phyloP scores from a whole-genome alignment of 768 basidiomycete species.

The Suillus ampliporus region DNA sequence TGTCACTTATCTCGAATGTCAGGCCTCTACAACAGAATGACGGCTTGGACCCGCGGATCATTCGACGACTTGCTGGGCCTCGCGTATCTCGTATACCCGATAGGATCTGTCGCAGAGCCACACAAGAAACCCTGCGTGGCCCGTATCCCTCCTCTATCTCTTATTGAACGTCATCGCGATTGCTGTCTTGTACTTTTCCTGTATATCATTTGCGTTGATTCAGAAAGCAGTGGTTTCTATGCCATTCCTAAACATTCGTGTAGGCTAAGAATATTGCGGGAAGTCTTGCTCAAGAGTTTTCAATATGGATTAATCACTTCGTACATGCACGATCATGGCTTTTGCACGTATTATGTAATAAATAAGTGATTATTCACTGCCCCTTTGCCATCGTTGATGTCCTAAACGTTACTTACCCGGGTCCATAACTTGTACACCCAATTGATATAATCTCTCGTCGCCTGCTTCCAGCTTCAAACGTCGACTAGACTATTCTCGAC shows the following conservation, averaged over 20 bases:
- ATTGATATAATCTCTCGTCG: not conserved
- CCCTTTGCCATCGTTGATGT: not conserved
- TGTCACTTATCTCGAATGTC: not conserved
- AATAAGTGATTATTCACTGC: constrained; percentile 1
- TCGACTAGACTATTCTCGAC: not conserved
- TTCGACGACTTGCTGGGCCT: constrained; percentile 20
- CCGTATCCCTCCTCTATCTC: not conserved
- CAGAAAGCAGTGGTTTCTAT: not conserved
- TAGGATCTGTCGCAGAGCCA: constrained; percentile 42
- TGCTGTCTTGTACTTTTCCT: not conserved
- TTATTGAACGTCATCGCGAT: not conserved
- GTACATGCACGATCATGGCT: too few species aligned
- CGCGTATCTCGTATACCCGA: constrained; percentile 56
- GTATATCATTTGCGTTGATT: not conserved
- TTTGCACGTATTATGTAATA: not conserved
- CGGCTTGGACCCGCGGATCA: constrained; percentile 12
- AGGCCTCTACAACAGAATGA: not conserved
- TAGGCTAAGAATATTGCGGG: not conserved
- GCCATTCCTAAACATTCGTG: not conserved
- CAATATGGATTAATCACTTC: not conserved
- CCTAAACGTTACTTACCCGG: not conserved
- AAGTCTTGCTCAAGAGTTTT: not conserved
- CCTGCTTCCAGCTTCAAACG: not conserved
- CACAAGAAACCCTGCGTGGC: constrained; percentile 20
- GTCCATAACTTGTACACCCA: not conserved